Percentiles rank a stretch among this genome's conserved stretches.
Evolutionary conservation across 176 grass and related monocot genomes (phyloP).

Genomic region (Secale cereale): DNA sequence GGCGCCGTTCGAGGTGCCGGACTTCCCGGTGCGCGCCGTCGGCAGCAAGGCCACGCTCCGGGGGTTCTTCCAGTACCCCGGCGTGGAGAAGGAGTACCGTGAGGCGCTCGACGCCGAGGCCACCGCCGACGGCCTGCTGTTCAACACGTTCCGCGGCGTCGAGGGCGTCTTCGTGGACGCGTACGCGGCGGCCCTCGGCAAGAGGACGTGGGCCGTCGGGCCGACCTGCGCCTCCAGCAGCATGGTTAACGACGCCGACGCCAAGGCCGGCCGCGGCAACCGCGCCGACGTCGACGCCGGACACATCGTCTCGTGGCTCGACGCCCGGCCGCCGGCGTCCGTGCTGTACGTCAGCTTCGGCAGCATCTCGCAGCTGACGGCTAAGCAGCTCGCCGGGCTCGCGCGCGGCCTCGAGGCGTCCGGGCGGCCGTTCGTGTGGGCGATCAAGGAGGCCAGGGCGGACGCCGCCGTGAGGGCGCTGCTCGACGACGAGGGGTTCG

Average conservation of each 20-base stretch:
- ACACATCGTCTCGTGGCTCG: constrained; percentile 31
- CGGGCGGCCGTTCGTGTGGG: constrained; percentile 40
- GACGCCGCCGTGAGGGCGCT: constrained; percentile 28
- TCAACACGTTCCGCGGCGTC: constrained; percentile 51
- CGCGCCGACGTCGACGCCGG: constrained; percentile 2
- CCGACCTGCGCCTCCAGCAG: constrained; percentile 19
- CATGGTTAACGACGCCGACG: not conserved
- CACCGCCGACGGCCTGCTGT: constrained; percentile 40
- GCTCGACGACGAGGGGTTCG: constrained; percentile 43
- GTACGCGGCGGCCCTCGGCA: constrained; percentile 30
- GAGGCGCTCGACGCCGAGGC: constrained; percentile 18
- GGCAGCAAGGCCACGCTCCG: constrained; percentile 22
- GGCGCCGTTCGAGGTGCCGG: constrained; percentile 40
- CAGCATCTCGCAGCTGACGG: constrained; percentile 23
- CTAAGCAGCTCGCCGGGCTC: constrained; percentile 35
- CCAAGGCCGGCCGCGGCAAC: constrained; percentile 37
- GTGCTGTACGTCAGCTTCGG: constrained; percentile 60
- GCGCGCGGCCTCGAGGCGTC: constrained; percentile 45
- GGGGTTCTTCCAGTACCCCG: constrained; percentile 32
- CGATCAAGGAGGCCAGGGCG: constrained; percentile 42
- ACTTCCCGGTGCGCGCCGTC: constrained; percentile 28
- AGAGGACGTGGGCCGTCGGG: constrained; percentile 46
- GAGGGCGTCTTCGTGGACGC: constrained; percentile 35
- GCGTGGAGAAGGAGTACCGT: not conserved
- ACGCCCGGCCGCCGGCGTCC: constrained; percentile 25